A percentile compares a stretch with the other conserved stretches of the same genome.
These are phyloP conservation scores for Breviolum minutum DNA, from an alignment of 73 alveolate genomes.

Conservation along the genomic window DNA sequence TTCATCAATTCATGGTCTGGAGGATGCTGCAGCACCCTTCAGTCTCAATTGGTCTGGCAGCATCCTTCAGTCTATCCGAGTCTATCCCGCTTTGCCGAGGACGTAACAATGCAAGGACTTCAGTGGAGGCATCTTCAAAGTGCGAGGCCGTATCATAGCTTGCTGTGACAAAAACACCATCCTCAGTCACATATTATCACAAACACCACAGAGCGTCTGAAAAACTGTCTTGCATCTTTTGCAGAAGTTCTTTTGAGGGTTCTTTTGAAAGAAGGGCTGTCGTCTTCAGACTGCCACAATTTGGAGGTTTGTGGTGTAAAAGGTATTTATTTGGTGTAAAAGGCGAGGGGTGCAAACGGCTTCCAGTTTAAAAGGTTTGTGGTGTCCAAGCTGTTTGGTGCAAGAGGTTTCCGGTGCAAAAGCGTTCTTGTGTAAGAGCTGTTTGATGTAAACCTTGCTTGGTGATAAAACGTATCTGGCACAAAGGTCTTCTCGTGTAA, in stretches of 20 bases:
- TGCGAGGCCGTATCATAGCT: constrained; percentile 98
- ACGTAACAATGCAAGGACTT: constrained; percentile 18
- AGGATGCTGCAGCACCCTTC: background rate
- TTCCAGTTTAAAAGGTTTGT: too few species aligned
- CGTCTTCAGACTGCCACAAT: too few species aligned
- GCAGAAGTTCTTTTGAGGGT: background rate
- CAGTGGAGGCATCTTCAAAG: constrained; percentile 96
- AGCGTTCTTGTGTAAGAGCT: too few species aligned
- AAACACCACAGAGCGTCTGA: background rate
- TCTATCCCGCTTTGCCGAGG: background rate
- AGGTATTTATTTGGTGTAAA: too few species aligned
- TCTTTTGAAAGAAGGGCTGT: too few species aligned
- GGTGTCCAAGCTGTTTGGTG: too few species aligned
- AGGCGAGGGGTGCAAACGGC: too few species aligned
- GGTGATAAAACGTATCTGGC: too few species aligned
- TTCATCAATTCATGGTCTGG: background rate
- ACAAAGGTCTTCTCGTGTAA: too few species aligned
- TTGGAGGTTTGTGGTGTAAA: too few species aligned
- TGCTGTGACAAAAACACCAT: constrained; percentile 96
- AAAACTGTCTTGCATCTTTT: background rate
- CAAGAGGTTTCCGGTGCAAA: too few species aligned
- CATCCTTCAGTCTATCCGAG: background rate
- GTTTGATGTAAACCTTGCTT: too few species aligned
- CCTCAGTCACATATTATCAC: background rate
- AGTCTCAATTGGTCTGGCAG: background rate